Conservation (phyloP, 495 filamentous ascomycete genomes). For the Hypoxylon cercidicola region DNA sequence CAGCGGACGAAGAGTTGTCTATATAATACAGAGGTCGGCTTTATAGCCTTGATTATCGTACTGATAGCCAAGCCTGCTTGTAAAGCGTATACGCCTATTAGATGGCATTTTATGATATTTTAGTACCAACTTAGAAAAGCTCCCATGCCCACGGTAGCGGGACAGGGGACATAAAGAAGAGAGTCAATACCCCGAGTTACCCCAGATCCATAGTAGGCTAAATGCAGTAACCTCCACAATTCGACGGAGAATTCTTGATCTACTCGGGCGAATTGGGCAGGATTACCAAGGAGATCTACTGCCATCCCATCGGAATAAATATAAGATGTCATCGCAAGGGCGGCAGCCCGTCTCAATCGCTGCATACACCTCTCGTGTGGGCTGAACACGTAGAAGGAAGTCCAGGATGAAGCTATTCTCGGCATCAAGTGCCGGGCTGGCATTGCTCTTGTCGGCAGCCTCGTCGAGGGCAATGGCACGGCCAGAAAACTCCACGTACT, state of each 20-base stretch:
- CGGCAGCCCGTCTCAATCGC: background rate
- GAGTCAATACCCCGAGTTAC: slow-evolving; percentile 23
- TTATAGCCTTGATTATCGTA: no score
- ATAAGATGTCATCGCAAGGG: background rate
- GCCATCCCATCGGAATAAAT: background rate
- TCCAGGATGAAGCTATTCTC: slow-evolving; percentile 22
- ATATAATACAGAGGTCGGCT: background rate
- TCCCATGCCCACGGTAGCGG: slow-evolving; percentile 10
- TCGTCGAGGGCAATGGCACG: slow-evolving; percentile 2
- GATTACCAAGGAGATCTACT: slow-evolving; percentile 8
- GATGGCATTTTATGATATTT: no score
- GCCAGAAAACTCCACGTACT: slow-evolving; percentile 39
- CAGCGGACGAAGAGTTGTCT: background rate
- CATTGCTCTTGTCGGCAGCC: background rate
- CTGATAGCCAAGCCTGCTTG: no score
- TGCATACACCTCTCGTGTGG: background rate
- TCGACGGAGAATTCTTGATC: slow-evolving; percentile 24
- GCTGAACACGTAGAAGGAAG: background rate
- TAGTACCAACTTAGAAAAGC: no score
- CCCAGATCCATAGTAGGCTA: slow-evolving; percentile 22
- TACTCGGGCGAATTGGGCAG: slow-evolving; percentile 16
- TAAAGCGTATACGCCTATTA: no score
- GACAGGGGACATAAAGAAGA: slow-evolving; percentile 20
- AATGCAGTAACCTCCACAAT: slow-evolving; percentile 23
- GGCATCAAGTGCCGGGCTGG: background rate